Evolutionary conservation across 345 rosid species (phyloP), one percentile per base, ranked within the genome.

Genomic region (Melaleuca quinquenervia): DNA sequence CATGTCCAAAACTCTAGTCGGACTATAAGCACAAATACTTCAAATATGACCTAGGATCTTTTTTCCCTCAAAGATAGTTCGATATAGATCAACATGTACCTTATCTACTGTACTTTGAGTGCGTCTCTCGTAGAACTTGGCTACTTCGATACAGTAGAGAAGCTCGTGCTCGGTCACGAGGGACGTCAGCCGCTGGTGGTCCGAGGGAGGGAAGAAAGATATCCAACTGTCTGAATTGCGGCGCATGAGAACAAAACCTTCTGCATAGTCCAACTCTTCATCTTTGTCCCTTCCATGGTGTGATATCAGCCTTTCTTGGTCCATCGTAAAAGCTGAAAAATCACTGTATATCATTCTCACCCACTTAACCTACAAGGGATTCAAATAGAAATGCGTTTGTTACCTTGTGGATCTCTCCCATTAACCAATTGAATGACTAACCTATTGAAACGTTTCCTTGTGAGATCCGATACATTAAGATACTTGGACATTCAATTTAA

Each of bases 101-200:
- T 78, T 84, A 36, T 82, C 82, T 27, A 84, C 53, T 24, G 82
- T 26, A 44, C 36, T 50, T 48, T 49, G 86, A 15, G 84, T 76
- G 41, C 22, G 22, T 45, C 62, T 52, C 15, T 87, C 62, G 3
- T 82, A 87, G 82, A 55, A 87, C 64, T 87, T 87, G 62, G 84
- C 89, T 11, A 84, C 84, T 58, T 87, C 89, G 16, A 87, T n/a
- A 45, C 84, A 80, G 82, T 87, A 87, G 80, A 87, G 48, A n/a
- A 87, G 82, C 36, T 48, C 70, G 26, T 87, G 48, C 60, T 52
- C 20, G 21, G 60, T 52, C 29, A 87, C n/a, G 5, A 78, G 76
- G 29, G 89, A 80, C 32, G 18, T 6, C 20, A 87, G 62, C 15
- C 52, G 36, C 5, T 45, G 27, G 52, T 44, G 58, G 24, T 50